Evolutionary conservation across 225 moss, liverwort and hornwort genomes (phyloP), one percentile per base, ranked within the genome.

Genomic region (Sphagnum contortum): DNA sequence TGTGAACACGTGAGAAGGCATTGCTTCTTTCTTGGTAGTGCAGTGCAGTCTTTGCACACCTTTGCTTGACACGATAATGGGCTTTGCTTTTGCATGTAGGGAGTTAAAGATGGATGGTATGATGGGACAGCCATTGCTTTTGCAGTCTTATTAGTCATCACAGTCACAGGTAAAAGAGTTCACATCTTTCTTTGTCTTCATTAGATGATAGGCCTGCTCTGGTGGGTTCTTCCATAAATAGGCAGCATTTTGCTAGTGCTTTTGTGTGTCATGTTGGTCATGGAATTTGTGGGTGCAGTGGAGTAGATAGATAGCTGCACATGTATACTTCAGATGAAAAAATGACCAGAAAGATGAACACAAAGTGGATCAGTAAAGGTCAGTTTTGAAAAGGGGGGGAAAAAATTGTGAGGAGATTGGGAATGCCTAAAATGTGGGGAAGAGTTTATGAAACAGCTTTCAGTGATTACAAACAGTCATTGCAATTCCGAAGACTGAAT

Each of bases 391-490:
- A 61, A 44, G 52, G 52, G 9, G 9, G 52, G 6, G 52, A 9
- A 52, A 52, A 52, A 0, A 0, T 52, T 6, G 7, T 52, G 9
- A 5, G 52, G 7, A 5, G 52, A 52, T 52, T 52, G 52, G 9
- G 6, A 9, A 5, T 6, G 2, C 52, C 52, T 52, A 6, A 5
- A 9, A 5, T 52, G 6, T 9, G 29, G 29, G 29, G 29, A 29
- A 29, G 29, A 29, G 5, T 10, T 47, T 45, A 61, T 9, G 7
- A 2, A 62, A 64, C 57, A 72, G 83, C 80, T 75, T 74, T 59
- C 3, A 93, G 93, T 66, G 93, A 93, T 65, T 99, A 91, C 65
- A 86, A 82, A 68, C 98, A 99, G 50, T 99, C 98, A 0, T 83
- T 93, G 55, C 98, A 99, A 73, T 99, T 99, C 70, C 82, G 81